Evolutionary conservation across 208 protist species (phyloP), one percentile per base, ranked within the genome.

Genomic region (Trypanosoma caninum): DNA sequence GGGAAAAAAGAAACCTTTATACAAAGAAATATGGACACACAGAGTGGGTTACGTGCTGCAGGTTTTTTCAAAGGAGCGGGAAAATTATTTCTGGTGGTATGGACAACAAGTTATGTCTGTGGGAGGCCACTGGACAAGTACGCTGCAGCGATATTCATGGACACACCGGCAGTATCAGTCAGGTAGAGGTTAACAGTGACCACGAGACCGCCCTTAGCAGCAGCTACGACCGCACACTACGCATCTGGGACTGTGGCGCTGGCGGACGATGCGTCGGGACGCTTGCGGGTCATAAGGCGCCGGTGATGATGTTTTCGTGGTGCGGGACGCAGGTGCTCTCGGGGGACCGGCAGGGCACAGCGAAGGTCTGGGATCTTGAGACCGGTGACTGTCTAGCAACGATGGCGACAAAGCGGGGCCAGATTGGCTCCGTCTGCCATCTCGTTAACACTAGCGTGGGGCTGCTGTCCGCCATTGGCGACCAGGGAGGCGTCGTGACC

Each of bases 51-150:
- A 96, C 89, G 28, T 65, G 72, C 31, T 93, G 87, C 52, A 78
- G 66, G 37, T 93, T 84, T 48, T 62, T 94, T 16, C 60, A 69
- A 35, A 59, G 68, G 34, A 80, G 68, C 42, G 72, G 89, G 28
- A 65, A 77, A 6, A 78, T 96, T 30, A 47, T 96, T 23, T 93
- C 84, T 2, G 90, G 90, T 14, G 90, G 87, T 11, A 94, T 94
- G 90, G 90, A 96, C 69, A 86, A 74, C 42, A 94, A 94, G 72
- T 59, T 96, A 59, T 96, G 90, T 61, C 69, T 96, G n/a, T 96
- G 90, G 90, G 66, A 77, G 46, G 31, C 50, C 7, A 47, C 50
- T 3, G 72, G 77, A 0, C 69, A 72, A 2, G 76, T 72, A 3
- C 77, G 87, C 13, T 96, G 90, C 69, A 68, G 68, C 10, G 87